Evolutionary conservation across 768 basidiomycete genomes (phyloP), one percentile per base, ranked within the genome.

Genomic region (Hygrophoropsis aurantiaca): DNA sequence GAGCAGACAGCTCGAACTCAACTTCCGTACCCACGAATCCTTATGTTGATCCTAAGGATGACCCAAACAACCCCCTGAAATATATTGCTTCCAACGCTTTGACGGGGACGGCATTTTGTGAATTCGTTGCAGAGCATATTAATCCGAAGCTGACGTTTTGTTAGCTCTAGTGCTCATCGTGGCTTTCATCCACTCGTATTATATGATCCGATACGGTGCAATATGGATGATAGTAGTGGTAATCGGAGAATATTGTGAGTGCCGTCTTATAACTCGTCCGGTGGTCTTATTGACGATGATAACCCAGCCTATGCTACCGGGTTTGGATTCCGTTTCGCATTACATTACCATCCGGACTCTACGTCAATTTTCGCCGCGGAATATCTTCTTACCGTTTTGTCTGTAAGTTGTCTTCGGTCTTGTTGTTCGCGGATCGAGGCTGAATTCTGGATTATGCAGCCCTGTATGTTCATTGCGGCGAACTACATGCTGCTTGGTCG

Each of bases 381-480:
- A 58, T 78, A 82, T 46, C 65, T 81, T 5, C 74, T 81, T 54
- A 74, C 81, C 42, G 79, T 78, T 5, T 72, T 82, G 23, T 77
- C 78, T 15, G 80, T 38, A 38, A 7, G 36, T 38, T 6, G 6
- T 38, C 7, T 38, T 6, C 36, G 7, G 9, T 16, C 20, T 7
- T 38, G 7, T 42, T 26, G 5, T 48, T 25, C 8, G 16, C 18
- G 11, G 26, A 20, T 39, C 30, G 19, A 6, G 20, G 33, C 15
- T 35, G 33, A n/a, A 18, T 27, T 34, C 11, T 24, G 52, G 23
- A 21, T 39, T 24, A 15, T 19, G 30, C 42, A 83, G 81, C 85
- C 86, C 4, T 89, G 87, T 58, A 85, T 83, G 21, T 88, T 88
- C 66, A 82, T 85, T 51, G 82, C 82, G 5, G 75, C 81, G 11